These are phyloP conservation scores for Microcera coccophila DNA, from an alignment of 2,329 filamentous ascomycete species.

Conservation along the genomic window DNA sequence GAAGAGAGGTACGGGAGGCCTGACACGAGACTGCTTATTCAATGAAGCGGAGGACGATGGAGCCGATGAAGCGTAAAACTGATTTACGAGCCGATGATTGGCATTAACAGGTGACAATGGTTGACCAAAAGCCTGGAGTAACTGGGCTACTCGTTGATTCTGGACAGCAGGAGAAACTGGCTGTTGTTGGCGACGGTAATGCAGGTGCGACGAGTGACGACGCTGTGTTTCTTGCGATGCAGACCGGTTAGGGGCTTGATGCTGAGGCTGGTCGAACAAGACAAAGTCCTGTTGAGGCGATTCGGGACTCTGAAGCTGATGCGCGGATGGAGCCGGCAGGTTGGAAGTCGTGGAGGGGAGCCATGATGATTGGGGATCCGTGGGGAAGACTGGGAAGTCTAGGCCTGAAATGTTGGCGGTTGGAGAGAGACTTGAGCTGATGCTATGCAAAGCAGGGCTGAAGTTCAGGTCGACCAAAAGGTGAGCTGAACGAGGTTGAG, in stretches of 20 bases:
- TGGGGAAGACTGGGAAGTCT: conserved; percentile 75
- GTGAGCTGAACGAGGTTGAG: conserved; percentile 49
- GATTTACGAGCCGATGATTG: conserved; percentile 52
- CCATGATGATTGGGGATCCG: conserved; percentile 80
- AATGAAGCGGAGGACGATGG: conserved; percentile 57
- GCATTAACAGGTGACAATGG: conserved; percentile 52
- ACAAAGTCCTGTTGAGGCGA: conserved; percentile 68
- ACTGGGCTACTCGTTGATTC: conserved; percentile 57
- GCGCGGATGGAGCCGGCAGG: conserved; percentile 61
- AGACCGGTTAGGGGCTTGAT: conserved; percentile 35
- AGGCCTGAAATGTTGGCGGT: conserved; percentile 59
- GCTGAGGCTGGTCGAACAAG: conserved; percentile 61
- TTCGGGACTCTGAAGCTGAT: conserved; percentile 50
- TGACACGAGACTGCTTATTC: conserved; percentile 48
- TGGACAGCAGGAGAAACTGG: conserved; percentile 40
- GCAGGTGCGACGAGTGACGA: conserved; percentile 43
- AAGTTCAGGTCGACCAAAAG: conserved; percentile 66
- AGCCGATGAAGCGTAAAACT: conserved; percentile 66
- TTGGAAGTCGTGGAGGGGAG: conserved; percentile 64
- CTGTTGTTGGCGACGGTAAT: conserved; percentile 44
- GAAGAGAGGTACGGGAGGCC: conserved; percentile 71
- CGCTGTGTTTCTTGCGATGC: conserved; percentile 40
- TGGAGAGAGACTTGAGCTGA: conserved; percentile 54
- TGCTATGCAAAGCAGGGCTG: conserved; percentile 55
- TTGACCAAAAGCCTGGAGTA: conserved; percentile 56